Percentiles rank a stretch among this genome's conserved stretches.
Conservation (phyloP, 2,329 filamentous ascomycete species). For the Pseudogymnoascus sp. region DNA sequence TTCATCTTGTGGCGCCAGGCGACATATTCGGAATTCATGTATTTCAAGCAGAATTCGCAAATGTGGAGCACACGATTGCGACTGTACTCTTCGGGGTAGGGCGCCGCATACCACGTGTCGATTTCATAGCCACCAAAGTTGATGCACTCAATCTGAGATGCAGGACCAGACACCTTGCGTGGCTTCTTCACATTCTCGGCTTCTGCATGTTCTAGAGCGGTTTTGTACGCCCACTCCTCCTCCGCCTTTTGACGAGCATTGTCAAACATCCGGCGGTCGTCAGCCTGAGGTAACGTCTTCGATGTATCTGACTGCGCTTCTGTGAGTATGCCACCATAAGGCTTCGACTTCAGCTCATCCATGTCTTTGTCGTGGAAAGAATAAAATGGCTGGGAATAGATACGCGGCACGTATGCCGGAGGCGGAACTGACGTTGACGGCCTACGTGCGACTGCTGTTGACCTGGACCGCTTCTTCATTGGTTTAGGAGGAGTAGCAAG, state of each 20-base stretch:
- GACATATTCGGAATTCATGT: constrained; percentile 98
- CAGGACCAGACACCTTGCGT: constrained; percentile 72
- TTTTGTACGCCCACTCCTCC: constrained; percentile 74
- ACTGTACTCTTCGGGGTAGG: constrained; percentile 97
- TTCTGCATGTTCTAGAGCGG: constrained; percentile 60
- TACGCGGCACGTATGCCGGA: constrained; percentile 27
- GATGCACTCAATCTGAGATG: constrained; percentile 97
- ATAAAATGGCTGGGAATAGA: constrained; percentile 73
- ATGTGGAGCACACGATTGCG: constrained; percentile 96
- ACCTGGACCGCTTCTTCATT: constrained; percentile 38
- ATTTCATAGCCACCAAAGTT: constrained; percentile 97
- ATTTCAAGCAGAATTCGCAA: constrained; percentile 98
- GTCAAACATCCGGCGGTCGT: constrained; percentile 81
- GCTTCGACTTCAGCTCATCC: constrained; percentile 84
- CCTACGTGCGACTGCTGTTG: constrained; percentile 33
- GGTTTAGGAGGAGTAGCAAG: constrained; percentile 52
- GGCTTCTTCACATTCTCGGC: constrained; percentile 56
- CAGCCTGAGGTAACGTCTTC: constrained; percentile 71
- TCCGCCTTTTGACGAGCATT: constrained; percentile 85
- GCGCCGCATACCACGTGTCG: constrained; percentile 97
- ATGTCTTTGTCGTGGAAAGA: constrained; percentile 83
- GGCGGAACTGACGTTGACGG: constrained; percentile 30
- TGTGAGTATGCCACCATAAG: constrained; percentile 86
- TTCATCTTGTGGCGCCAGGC: constrained; percentile 97
- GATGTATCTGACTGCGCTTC: constrained; percentile 87